Base-by-base conservation (phyloP, 768 basidiomycete genomes). In the Suillus occidentalis region DNA sequence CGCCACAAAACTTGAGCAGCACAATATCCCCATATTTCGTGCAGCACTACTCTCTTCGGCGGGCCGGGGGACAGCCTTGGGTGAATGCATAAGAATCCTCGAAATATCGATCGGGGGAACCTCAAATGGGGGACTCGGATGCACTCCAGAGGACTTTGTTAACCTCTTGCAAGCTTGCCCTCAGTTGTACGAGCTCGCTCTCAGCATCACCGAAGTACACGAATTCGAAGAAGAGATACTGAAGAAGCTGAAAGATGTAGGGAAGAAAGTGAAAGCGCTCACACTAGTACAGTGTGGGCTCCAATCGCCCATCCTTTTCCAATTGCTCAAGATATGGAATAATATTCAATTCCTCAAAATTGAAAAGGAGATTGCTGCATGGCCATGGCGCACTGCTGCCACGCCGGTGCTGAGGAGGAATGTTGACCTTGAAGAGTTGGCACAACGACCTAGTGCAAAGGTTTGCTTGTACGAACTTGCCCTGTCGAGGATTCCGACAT, bases 231-330 rank as follows among this genome's bases (percentile, higher is more conserved):
- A 66, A 5, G 66, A 72, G 36, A 60, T 55, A 1, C 73, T 81
- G 10, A 59, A 67, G 47, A 68, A 70, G 8, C 69, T 80, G n/a
- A 63, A 67, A 20, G 47, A 69, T 18, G 62, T 62, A 3, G 72
- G 75, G 0, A 67, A 67, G 43, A 60, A 66, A 22, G 69, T 82
- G 58, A 74, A 78, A 28, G 75, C 80, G 0, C 68, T 82, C 59
- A 70, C 67, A 37, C 63, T 83, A 28, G 62, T 70, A 14, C 52
- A 65, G 0, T 81, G 77, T 62, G 78, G 80, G 52, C 71, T 80
- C 1, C 80, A 82, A 69, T 81, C 82, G 7, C 80, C 81, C 18
- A 71, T 82, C 25, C 66, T 82, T 6, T 84, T 80, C 60, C 78
- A 83, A 59, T 71, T 84, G 0, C 70, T 84, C 22, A 68, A 66